Conservation (phyloP, 768 basidiomycete genomes). For the Mycena amicta region DNA sequence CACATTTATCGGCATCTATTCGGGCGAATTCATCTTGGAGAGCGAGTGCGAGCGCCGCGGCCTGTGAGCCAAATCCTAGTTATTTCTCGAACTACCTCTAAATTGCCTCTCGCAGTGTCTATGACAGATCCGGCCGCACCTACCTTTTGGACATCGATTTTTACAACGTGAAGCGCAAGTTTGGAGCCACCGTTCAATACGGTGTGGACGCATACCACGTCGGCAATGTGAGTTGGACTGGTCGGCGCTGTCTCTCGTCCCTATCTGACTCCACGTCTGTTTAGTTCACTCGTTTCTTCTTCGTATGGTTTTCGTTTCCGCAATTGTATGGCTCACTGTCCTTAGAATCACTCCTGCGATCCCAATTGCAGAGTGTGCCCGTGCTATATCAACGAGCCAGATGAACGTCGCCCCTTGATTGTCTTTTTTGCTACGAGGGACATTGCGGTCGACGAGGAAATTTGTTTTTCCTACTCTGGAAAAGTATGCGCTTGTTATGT, state of each 20-base stretch:
- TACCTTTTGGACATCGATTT: conserved; percentile 87
- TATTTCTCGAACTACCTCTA: no score
- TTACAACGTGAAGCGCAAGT: conserved; percentile 34
- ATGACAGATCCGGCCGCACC: conserved; percentile 72
- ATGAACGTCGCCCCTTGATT: conserved; percentile 69
- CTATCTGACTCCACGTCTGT: no score
- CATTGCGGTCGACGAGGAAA: conserved; percentile 66
- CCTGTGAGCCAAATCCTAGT: conserved; percentile 57
- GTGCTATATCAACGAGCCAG: conserved; percentile 78
- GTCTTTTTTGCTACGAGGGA: conserved; percentile 68
- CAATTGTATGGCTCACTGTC: background rate
- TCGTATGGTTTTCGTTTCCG: conserved; percentile 55
- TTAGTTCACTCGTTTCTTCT: conserved; percentile 95
- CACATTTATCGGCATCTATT: conserved; percentile 80
- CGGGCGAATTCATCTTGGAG: conserved; percentile 81
- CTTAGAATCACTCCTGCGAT: conserved; percentile 88
- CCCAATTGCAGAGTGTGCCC: conserved; percentile 78
- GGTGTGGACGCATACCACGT: conserved; percentile 87
- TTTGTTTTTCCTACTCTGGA: conserved; percentile 78
- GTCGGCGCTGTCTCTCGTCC: background rate
- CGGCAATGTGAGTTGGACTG: conserved; percentile 62
- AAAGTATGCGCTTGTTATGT: conserved; percentile 12
- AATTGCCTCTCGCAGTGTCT: no score
- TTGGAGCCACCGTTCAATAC: conserved; percentile 56
- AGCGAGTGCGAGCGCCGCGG: conserved; percentile 69